Conservation (phyloP, 2,329 filamentous ascomycete genomes). For the Beauveria scarabaeidicola region DNA sequence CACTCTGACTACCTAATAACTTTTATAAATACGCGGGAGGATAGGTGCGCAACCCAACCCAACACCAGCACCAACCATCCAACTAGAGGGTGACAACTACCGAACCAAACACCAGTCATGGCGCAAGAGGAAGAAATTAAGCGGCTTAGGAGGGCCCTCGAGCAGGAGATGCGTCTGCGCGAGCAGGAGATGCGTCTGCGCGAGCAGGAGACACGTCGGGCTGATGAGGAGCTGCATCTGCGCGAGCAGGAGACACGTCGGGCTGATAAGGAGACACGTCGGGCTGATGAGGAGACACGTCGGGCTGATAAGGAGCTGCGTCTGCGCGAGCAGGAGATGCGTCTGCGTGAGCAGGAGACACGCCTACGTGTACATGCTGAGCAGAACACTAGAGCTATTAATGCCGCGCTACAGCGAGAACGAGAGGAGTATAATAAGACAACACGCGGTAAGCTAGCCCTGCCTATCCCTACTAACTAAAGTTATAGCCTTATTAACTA, state of each 20-base stretch:
- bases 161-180: no score
- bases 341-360: neutral
- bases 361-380: neutral
- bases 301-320: no score
- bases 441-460: neutral
- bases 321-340: neutral
- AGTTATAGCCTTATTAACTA: neutral
- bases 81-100: no score
- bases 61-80: no score
- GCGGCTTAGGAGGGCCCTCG: neutral
- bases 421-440: neutral
- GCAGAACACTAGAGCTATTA: neutral
- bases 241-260: neutral
- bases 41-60: no score
- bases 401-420: neutral
- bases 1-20: no score
- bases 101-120: neutral
- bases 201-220: neutral
- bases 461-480: neutral
- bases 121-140: neutral
- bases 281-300: neutral
- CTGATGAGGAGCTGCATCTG: neutral
- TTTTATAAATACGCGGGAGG: no score
- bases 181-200: neutral
- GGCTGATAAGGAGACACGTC: neutral